Evolutionary conservation across 164 flowering plant species (phyloP).

Genomic region (Magnolia sinica): DNA sequence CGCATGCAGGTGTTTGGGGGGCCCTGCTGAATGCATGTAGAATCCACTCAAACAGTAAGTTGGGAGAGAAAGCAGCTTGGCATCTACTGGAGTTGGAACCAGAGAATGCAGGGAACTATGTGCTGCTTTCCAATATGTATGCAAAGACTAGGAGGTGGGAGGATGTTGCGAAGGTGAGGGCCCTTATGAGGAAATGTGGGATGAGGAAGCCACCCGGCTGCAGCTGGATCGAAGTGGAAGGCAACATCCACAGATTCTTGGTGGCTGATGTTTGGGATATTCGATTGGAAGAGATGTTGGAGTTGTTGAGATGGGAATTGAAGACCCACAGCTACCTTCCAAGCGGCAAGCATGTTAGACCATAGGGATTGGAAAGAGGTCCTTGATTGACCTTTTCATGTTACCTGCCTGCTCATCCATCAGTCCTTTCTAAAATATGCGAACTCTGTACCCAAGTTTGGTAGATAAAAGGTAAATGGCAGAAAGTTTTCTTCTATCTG

Average conservation of each 20-base stretch:
- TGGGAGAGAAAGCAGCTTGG: conserved; percentile 20
- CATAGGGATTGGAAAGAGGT: background rate
- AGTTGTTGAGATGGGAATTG: conserved; percentile 17
- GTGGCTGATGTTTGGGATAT: conserved; percentile 7
- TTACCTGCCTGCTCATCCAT: no score
- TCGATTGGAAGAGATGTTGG: conserved; percentile 7
- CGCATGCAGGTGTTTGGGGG: conserved; percentile 27
- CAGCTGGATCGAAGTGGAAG: conserved; percentile 22
- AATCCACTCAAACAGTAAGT: conserved; percentile 10
- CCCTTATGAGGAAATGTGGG: conserved; percentile 15
- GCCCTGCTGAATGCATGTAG: conserved; percentile 25
- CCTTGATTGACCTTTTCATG: background rate
- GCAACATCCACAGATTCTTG: conserved; percentile 9
- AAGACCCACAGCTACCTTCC: conserved; percentile 15
- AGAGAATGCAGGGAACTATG: conserved; percentile 22
- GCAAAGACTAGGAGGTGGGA: conserved; percentile 23
- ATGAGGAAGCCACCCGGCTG: conserved; percentile 19
- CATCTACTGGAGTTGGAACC: conserved; percentile 23
- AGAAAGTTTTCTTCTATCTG: no score
- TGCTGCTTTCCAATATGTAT: conserved; percentile 22
- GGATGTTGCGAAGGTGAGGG: conserved; percentile 11
- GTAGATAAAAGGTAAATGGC: no score
- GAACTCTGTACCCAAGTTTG: no score
- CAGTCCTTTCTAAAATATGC: no score
- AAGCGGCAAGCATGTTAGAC: no score